phyloP scores from a whole-genome alignment of 257 asterid species.

The Eustoma russellianum region DNA sequence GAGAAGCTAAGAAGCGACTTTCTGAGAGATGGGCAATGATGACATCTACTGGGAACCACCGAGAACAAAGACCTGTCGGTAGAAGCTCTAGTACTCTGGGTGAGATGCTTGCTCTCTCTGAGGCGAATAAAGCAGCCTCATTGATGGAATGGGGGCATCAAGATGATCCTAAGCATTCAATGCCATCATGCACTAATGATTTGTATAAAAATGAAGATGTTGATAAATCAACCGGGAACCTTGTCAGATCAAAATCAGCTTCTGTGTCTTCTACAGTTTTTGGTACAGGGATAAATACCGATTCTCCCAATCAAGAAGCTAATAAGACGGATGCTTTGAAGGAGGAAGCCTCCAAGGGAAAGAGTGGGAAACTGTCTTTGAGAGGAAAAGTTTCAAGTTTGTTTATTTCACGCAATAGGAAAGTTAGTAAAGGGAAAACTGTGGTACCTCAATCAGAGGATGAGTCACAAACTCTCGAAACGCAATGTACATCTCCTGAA shows the following conservation, averaged over 20 bases:
- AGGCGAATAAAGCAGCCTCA: constrained; percentile 37
- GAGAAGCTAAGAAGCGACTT: constrained; percentile 95
- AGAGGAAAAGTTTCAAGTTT: constrained; percentile 77
- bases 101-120: constrained; percentile 98
- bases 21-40: constrained; percentile 97
- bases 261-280: constrained; percentile 61
- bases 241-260: constrained; percentile 74
- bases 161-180: constrained; percentile 39
- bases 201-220: constrained; percentile 19
- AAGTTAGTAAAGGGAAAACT: constrained; percentile 36
- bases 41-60: constrained; percentile 64
- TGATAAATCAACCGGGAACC: constrained; percentile 45
- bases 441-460: constrained; percentile 26
- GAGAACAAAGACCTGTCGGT: constrained; percentile 55
- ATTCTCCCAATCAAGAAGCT: constrained; percentile 23
- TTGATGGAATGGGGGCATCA: constrained; percentile 26
- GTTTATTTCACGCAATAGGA: constrained; percentile 72
- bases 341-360: constrained; percentile 34
- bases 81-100: constrained; percentile 91
- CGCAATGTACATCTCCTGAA: constrained; percentile 18
- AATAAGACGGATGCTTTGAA: constrained; percentile 30
- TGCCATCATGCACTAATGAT: constrained; percentile 19
- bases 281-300: constrained; percentile 32
- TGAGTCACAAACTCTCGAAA: constrained; percentile 16
- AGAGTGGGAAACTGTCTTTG: constrained; percentile 52